Percentiles rank a stretch among this genome's conserved stretches.
These are phyloP conservation scores for Butyriboletus appendiculatus DNA, from an alignment of 1,284 basidiomycete species.

Conservation along the genomic window DNA sequence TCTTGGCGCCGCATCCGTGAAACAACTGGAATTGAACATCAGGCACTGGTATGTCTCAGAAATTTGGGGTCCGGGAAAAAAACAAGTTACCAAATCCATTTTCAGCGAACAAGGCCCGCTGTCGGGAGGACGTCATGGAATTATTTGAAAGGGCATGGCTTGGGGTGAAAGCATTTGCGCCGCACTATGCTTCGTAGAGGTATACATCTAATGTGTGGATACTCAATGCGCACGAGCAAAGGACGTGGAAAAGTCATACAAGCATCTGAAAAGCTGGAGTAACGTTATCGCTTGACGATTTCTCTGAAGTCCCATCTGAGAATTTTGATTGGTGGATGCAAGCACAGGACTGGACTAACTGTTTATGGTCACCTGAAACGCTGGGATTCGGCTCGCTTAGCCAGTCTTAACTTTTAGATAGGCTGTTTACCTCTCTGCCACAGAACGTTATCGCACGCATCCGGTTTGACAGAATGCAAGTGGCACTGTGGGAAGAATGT, in stretches of 20 bases:
- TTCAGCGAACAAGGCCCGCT: constrained; percentile 51
- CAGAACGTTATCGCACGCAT: background rate
- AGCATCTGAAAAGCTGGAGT: too few relatives aligned
- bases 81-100: background rate
- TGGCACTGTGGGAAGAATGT: background rate
- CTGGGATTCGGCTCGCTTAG: too few relatives aligned
- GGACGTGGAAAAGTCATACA: background rate
- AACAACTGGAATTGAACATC: constrained; percentile 30
- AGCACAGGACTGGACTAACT: too few relatives aligned
- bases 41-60: constrained; percentile 13
- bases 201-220: background rate
- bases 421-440: too few relatives aligned
- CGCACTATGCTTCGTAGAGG: constrained; percentile 15
- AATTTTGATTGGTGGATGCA: too few relatives aligned
- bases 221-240: background rate
- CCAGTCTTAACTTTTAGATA: too few relatives aligned
- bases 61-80: background rate
- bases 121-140: constrained; percentile 45
- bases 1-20: constrained; percentile 29
- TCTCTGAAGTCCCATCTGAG: too few relatives aligned
- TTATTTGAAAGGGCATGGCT: constrained; percentile 42
- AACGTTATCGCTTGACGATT: too few relatives aligned
- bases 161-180: constrained; percentile 5
- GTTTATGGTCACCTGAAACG: too few relatives aligned
- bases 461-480: background rate